These are phyloP conservation scores for Cystobasidium onofrii DNA, from an alignment of 768 basidiomycete genomes.

Conservation along the genomic window DNA sequence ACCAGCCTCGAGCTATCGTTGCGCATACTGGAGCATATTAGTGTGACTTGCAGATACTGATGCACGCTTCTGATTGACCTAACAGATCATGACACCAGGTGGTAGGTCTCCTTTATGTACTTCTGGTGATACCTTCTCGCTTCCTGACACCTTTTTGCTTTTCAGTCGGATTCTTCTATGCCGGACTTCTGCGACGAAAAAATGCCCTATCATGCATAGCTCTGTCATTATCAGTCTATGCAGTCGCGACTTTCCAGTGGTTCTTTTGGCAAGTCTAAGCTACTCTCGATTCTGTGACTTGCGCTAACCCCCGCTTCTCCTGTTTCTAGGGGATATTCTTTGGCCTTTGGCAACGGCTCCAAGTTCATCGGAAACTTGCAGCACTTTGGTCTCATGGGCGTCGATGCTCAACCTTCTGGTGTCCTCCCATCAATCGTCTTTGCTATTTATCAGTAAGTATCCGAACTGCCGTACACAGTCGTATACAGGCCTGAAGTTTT, in stretches of 20 bases:
- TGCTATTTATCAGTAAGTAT: constrained; percentile 65
- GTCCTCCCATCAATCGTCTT: constrained; percentile 65
- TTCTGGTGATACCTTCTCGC: background rate
- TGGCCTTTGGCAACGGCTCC: constrained; percentile 49
- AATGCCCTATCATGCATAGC: constrained; percentile 49
- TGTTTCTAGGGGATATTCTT: background rate
- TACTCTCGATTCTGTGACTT: constrained; percentile 45
- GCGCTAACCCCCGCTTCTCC: constrained; percentile 43
- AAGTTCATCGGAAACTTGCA: constrained; percentile 77
- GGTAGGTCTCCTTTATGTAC: background rate
- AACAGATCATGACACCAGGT: constrained; percentile 2
- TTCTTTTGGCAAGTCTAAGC: constrained; percentile 35
- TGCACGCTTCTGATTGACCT: background rate
- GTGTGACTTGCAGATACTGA: background rate
- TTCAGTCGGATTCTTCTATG: constrained; percentile 42
- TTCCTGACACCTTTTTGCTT: background rate
- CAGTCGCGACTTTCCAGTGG: constrained; percentile 46
- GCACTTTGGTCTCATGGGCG: constrained; percentile 56
- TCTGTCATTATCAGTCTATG: constrained; percentile 45
- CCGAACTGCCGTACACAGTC: no score
- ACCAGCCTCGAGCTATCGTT: no score
- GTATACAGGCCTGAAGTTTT: no score
- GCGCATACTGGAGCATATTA: no score
- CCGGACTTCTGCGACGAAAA: constrained; percentile 47
- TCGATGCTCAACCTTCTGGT: constrained; percentile 7